Evolutionary conservation across 768 basidiomycete species (phyloP), one percentile per base, ranked within the genome.

Genomic region (Amanita pallidorosea): DNA sequence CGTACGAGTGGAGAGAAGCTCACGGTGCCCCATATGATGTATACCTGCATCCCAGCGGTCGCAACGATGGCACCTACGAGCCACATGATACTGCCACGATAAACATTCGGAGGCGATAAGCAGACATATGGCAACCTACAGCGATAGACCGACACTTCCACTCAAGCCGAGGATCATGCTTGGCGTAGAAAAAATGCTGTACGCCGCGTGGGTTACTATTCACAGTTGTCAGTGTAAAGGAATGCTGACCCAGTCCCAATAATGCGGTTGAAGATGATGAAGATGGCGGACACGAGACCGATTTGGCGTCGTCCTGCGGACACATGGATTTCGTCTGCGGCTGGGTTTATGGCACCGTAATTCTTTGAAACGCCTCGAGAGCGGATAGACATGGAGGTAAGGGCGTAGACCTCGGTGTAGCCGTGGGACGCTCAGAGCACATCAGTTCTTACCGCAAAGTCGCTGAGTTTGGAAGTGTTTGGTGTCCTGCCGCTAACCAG

Each of bases 21-120:
- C 53, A 85, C 83, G 20, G 84, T 85, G 18, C 85, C 84, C n/a
- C 85, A 71, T 60, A 85, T 85, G n/a, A 86, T 71, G 56, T 80
- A 88, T 2, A 86, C 84, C 0, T 76, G 72, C 2, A 83, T 83
- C 3, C 85, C 85, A 37, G 76, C 73, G 0, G 76, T 71, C 1
- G 85, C 82, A 35, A 86, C 73, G 27, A 73, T 59, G 3, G 85
- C 77, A 0, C 85, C 85, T 5, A 84, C 58, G 13, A 85, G 64
- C 85, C 85, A 88, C 77, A 85, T 79, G 5, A 78, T 44, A 4
- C 20, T 22, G 20, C 38, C 18, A 40, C 8, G 15, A 18, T 40
- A 8, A 22, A 29, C 7, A 29, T 29, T 5, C 27, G 6, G 9
- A 29, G 29, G 20, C 71, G 76, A 20, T 87, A 67, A 47, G 86